phyloP scores from a whole-genome alignment of 805 yeast genomes.

The Naumovozyma baii region DNA sequence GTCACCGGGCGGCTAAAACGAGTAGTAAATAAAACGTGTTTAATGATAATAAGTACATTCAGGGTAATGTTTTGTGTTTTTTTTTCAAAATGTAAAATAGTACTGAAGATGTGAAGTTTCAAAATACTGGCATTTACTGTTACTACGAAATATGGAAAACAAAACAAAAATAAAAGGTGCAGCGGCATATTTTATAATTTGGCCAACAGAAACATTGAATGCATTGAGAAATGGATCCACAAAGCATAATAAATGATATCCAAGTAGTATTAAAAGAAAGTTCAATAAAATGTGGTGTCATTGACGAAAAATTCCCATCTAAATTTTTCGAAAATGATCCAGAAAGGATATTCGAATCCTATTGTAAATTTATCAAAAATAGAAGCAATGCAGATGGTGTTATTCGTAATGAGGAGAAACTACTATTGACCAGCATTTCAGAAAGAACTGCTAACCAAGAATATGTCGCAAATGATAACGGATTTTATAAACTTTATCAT shows the following conservation, averaged over 20 bases:
- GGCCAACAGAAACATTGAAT: too few relatives aligned
- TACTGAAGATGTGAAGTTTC: too few relatives aligned
- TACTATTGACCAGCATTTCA: constrained; percentile 33
- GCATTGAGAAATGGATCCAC: constrained; percentile 1
- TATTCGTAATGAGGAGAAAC: constrained; percentile 17
- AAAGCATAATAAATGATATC: constrained; percentile 11
- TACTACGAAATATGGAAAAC: too few relatives aligned
- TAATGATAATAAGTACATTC: too few relatives aligned
- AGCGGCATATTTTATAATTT: too few relatives aligned
- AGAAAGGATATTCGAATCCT: constrained; percentile 35
- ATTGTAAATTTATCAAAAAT: constrained; percentile 29
- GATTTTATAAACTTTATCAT: constrained; percentile 52
- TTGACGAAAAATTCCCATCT: constrained; percentile 35
- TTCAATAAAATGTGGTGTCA: constrained; percentile 24
- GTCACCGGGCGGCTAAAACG: too few relatives aligned
- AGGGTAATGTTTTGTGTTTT: too few relatives aligned
- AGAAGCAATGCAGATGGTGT: constrained; percentile 14
- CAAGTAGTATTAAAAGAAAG: constrained; percentile 23
- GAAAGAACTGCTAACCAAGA: constrained; percentile 32
- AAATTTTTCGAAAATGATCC: constrained; percentile 40
- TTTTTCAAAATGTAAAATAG: too few relatives aligned
- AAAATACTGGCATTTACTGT: too few relatives aligned
- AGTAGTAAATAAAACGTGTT: too few relatives aligned
- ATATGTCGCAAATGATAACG: constrained; percentile 31
- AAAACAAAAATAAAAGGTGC: too few relatives aligned